Evolutionary conservation across 2,329 filamentous ascomycete species (phyloP), one percentile per base, ranked within the genome.

Genomic region (Trichophyton verrucosum): DNA sequence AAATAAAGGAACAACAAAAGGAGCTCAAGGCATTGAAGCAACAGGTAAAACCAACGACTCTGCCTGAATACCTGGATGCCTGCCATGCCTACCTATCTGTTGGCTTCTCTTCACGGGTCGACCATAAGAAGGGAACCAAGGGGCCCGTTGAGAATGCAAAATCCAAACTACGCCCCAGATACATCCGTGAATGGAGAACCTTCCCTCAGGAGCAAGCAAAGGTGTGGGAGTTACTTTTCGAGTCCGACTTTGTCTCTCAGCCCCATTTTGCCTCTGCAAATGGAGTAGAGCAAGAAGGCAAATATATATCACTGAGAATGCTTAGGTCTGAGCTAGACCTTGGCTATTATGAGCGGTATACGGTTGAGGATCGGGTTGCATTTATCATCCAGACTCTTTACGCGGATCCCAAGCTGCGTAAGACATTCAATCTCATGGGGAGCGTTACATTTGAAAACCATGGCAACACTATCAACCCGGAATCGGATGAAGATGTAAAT

Each of bases 371-470:
- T 3, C 60, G 15, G 24, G 61, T 66, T 15, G 13, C 30, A 1
- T 27, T 27, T n/a, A n/a, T 65, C 11, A 61, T 65, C 15, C 15
- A 57, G 17, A 3, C 1, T 3, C 15, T 66, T 3, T 60, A 56
- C 47, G 7, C 7, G 22, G 49, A 27, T 6, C 4, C 24, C 5
- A 7, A 3, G 13, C 53, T 65, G 5, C 63, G 60, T 53, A 20
- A 61, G 1, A 13, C 20, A 5, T 65, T 66, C 20, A 30, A 58
- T 13, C 51, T 66, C n/a, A 27, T 60, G 36, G 63, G 64, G 3
- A 15, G 59, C 0, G 56, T 66, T 5, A 11, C n/a, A 6, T 65
- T 66, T 61, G 62, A 66, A 58, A 66, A 65, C 36, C 64, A 66
- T 55, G 47, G 44, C 7, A 66, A 66, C 56, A 63, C 63, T 15